Evolutionary conservation across 345 rosid genomes (phyloP), one percentile per base, ranked within the genome.

Genomic region (Boechera stricta): DNA sequence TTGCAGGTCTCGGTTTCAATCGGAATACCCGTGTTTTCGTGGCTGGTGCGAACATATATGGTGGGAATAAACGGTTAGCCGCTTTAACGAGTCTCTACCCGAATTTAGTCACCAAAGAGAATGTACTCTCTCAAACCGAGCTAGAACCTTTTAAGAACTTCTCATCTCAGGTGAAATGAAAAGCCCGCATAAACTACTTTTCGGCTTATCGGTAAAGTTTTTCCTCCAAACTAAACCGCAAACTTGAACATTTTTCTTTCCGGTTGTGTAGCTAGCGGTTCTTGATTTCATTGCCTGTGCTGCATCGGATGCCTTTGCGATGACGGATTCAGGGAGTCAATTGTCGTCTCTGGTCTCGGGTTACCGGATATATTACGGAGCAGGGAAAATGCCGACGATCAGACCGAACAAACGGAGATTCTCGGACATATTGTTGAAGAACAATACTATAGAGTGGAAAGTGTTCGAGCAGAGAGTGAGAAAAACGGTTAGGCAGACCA

Each of bases 291-390:
- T 95, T 48, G 92, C 79, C 5, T 92, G 99, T 80, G 82, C 91
- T 2, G 91, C 97, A 35, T 79, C 98, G 0, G 87, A 91, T 79
- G 96, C 96, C 66, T 95, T 95, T 81, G 94, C 98, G 24, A 92
- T 95, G 99, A 91, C 99, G 2, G 99, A 92, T 81, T 92, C 98
- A 0, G 98, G 99, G 47, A 95, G 99, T 77, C 99, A 85, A 64
- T 75, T 95, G 29, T 92, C 98, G 28, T 92, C 99, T 64, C 73
- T 91, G 75, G 93, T 96, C 4, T 90, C 99, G 12, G 98, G 98
- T 62, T 90, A 84, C 70, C 81, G 97, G 62, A 91, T 88, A 72
- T 91, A 91, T 68, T 87, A 84, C 39, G 98, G 99, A 5, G 96
- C 92, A 26, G 98, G 99, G 45, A 86, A 74, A 79, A 95, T 95